A percentile compares a stretch with the other conserved stretches of the same genome.
phyloP scores from a whole-genome alignment of 805 yeast genomes.

The Saturnispora sanitii region DNA sequence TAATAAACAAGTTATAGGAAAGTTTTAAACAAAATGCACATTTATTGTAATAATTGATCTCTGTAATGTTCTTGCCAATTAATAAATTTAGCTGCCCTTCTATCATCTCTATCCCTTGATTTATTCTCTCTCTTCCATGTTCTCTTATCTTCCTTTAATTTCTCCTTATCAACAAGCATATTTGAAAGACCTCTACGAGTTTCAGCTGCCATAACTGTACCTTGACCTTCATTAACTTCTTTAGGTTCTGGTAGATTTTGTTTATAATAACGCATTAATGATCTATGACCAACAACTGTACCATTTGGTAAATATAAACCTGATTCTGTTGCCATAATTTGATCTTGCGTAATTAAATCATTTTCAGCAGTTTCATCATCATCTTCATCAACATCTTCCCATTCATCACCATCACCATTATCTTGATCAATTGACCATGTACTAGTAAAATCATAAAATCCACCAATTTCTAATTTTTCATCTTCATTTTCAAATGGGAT shows the following conservation, averaged over 20 bases:
- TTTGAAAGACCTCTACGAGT: slow-evolving; percentile 41
- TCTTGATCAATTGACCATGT: slow-evolving; percentile 36
- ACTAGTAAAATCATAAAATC: slow-evolving; percentile 75
- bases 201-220: slow-evolving; percentile 71
- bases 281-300: slow-evolving; percentile 69
- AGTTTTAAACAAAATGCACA: background rate
- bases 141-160: slow-evolving; percentile 38
- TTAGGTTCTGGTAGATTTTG: slow-evolving; percentile 48
- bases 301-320: slow-evolving; percentile 75
- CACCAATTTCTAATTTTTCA: slow-evolving; percentile 65
- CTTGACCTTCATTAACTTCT: slow-evolving; percentile 51
- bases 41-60: slow-evolving; percentile 50
- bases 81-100: slow-evolving; percentile 53
- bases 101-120: slow-evolving; percentile 40
- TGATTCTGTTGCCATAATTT: slow-evolving; percentile 34
- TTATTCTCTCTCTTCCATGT: slow-evolving; percentile 50
- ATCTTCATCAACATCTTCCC: slow-evolving; percentile 23
- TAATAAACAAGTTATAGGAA: background rate
- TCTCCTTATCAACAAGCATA: slow-evolving; percentile 28
- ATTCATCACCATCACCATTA: slow-evolving; percentile 25
- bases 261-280: slow-evolving; percentile 59
- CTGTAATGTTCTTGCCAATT: slow-evolving; percentile 82
- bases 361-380: slow-evolving; percentile 24
- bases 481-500: slow-evolving; percentile 79
- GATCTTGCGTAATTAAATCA: slow-evolving; percentile 25